Conservation (phyloP, 208 protist genomes). For the Phytomonas francai region DNA sequence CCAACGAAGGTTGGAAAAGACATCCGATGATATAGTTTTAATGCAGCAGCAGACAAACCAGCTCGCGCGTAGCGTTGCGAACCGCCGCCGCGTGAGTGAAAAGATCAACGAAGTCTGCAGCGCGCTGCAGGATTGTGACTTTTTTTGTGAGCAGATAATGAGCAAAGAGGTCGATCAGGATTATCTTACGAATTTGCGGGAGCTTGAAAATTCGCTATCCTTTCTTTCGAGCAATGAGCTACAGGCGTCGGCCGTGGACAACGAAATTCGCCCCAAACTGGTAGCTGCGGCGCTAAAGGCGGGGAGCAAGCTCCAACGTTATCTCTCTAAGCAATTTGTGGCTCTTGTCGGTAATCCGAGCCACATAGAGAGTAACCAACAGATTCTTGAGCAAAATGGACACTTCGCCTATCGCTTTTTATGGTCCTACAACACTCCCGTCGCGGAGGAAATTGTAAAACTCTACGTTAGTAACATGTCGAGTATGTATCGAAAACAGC, state of each 20-base stretch:
- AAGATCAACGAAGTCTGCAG: conserved; percentile 79
- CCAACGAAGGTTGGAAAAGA: conserved; percentile 64
- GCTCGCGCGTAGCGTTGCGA: conserved; percentile 60
- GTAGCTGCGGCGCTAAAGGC: conserved; percentile 53
- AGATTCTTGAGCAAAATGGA: conserved; percentile 40
- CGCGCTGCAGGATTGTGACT: conserved; percentile 73
- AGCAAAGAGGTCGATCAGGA: conserved; percentile 57
- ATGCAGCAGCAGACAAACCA: conserved; percentile 76
- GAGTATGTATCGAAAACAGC: conserved; percentile 32
- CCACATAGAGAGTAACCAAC: conserved; percentile 38
- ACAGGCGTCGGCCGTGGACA: conserved; percentile 65
- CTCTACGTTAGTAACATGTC: conserved; percentile 65
- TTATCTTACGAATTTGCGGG: conserved; percentile 61
- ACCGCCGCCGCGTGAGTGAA: conserved; percentile 62
- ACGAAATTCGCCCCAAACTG: conserved; percentile 73
- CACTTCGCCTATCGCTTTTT: conserved; percentile 75
- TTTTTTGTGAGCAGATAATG: conserved; percentile 68
- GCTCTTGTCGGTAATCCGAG: conserved; percentile 30
- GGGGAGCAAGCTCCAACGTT: conserved; percentile 73
- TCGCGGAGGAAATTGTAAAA: conserved; percentile 42
- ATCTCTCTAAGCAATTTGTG: conserved; percentile 44
- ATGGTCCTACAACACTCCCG: conserved; percentile 60
- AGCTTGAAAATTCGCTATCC: conserved; percentile 54
- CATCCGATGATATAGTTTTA: conserved; percentile 64
- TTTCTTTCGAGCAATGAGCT: conserved; percentile 73